Conservation (phyloP, 192 early-diverging fungal species). For the Coemansia sp. region DNA sequence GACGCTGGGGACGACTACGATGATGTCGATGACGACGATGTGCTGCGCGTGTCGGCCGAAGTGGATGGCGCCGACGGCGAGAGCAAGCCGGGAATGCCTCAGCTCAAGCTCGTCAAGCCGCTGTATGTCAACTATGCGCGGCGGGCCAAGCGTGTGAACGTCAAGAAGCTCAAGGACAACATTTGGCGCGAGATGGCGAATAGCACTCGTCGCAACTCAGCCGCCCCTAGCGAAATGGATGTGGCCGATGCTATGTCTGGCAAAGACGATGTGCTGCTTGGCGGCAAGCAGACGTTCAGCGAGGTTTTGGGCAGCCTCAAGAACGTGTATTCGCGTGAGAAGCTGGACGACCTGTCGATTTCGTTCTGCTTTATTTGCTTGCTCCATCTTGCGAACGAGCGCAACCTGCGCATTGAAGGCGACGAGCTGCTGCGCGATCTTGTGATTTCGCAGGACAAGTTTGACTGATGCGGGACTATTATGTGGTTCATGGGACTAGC, state of each 20-base stretch:
- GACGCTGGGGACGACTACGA: background rate
- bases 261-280: slow-evolving; percentile 29
- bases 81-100: slow-evolving; percentile 49
- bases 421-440: slow-evolving; percentile 56
- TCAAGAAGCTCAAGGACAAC: slow-evolving; percentile 95
- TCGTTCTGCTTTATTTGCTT: slow-evolving; percentile 97
- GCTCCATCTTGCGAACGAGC: slow-evolving; percentile 95
- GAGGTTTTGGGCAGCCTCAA: slow-evolving; percentile 72
- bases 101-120: slow-evolving; percentile 69
- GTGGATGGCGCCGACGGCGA: background rate
- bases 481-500: too few relatives aligned
- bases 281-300: slow-evolving; percentile 72
- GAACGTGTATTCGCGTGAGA: slow-evolving; percentile 74
- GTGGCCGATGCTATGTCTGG: slow-evolving; percentile 10
- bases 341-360: slow-evolving; percentile 90
- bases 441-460: slow-evolving; percentile 52
- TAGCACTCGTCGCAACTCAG: slow-evolving; percentile 21
- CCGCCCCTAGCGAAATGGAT: slow-evolving; percentile 13
- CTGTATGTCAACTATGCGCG: slow-evolving; percentile 78
- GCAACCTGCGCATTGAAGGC: slow-evolving; percentile 69
- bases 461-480: slow-evolving; percentile 40
- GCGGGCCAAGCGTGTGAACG: slow-evolving; percentile 92
- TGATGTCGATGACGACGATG: slow-evolving; percentile 8
- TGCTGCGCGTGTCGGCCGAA: background rate
- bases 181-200: slow-evolving; percentile 80